Evolutionary conservation across 129 eudicot species (phyloP), one percentile per base, ranked within the genome.

Genomic region (Sambucus nigra): DNA sequence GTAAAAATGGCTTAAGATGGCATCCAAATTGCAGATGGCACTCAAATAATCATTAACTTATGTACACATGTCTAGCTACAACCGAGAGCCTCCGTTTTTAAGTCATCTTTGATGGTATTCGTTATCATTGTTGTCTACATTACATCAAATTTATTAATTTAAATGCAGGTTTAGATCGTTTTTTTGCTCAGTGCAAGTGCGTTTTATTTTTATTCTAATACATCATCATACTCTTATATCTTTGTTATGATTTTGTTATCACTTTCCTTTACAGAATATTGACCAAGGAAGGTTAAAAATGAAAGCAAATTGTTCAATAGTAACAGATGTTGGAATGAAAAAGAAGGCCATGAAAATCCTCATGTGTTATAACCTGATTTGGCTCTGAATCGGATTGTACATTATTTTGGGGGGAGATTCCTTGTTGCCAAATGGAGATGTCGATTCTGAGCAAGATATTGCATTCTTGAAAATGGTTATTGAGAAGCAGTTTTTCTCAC

Each of bases 291-390:
- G 99, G 46, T 66, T 92, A 29, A 92, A 82, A 54, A 92, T 92
- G 96, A 92, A 76, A 71, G 68, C 82, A 31, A 77, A 84, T 55
- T 92, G 99, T 54, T 94, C 99, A 20, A 77, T 92, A 33, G 91
- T 86, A 33, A 80, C 87, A 23, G 99, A 92, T 73, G 94, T 92
- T 31, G 94, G 96, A 57, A 74, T 92, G 94, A 92, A 80, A 60
- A 87, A 92, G 76, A 92, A 75, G 44, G 91, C 96, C 47, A 32
- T 82, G 51, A 75, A 70, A 76, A 59, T 74, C 29, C 63, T 92
- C 26, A 75, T 86, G 94, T 66, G 78, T 63, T 86, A 82, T 64
- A 76, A 82, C 61, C 94, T 94, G 16, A 54, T 77, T 53, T 92
- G 99, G 99, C 80, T 92, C 53, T 78, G 91, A 50, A 80, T 80